These are phyloP conservation scores for Lodderomyces jiufengensis DNA, from an alignment of 1,139 yeast species.

Conservation along the genomic window DNA sequence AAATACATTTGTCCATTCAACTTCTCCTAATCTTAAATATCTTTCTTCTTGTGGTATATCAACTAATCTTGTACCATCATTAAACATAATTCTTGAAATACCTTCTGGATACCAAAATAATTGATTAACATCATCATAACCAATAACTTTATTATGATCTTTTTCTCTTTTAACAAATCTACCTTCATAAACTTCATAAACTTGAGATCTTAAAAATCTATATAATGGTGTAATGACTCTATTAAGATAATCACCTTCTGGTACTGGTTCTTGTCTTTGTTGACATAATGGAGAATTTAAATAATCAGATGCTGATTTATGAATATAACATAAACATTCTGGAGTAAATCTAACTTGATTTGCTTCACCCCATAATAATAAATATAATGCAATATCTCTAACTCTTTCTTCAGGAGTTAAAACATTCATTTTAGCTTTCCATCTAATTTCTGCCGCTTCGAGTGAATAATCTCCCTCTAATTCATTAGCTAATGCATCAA, in stretches of 20 bases:
- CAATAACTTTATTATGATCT: constrained; percentile 91
- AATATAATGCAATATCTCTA: constrained; percentile 84
- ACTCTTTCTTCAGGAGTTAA: constrained; percentile 68
- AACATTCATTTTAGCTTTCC: constrained; percentile 49
- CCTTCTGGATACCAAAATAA: constrained; percentile 99
- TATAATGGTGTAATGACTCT: constrained; percentile 91
- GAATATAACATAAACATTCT: constrained; percentile 88
- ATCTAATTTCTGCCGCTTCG: constrained; percentile 50
- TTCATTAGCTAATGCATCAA: constrained; percentile 63
- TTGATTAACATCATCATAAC: constrained; percentile 98
- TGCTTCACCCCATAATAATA: constrained; percentile 97
- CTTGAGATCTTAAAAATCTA: constrained; percentile 88
- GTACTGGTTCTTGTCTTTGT: constrained; percentile 83
- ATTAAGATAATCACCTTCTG: constrained; percentile 94
- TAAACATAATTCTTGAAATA: constrained; percentile 84
- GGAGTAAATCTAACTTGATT: constrained; percentile 95
- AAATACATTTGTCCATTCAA: constrained; percentile 87
- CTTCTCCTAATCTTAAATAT: constrained; percentile 85
- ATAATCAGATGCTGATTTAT: constrained; percentile 90
- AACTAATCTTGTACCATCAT: constrained; percentile 87
- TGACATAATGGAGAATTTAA: constrained; percentile 85
- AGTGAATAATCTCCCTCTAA: constrained; percentile 80
- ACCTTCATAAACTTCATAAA: constrained; percentile 91
- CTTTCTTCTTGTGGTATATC: constrained; percentile 90
- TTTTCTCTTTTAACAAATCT: constrained; percentile 95